Conservation (phyloP, 495 filamentous ascomycete species). For the Aspergillus olivimuriae region DNA sequence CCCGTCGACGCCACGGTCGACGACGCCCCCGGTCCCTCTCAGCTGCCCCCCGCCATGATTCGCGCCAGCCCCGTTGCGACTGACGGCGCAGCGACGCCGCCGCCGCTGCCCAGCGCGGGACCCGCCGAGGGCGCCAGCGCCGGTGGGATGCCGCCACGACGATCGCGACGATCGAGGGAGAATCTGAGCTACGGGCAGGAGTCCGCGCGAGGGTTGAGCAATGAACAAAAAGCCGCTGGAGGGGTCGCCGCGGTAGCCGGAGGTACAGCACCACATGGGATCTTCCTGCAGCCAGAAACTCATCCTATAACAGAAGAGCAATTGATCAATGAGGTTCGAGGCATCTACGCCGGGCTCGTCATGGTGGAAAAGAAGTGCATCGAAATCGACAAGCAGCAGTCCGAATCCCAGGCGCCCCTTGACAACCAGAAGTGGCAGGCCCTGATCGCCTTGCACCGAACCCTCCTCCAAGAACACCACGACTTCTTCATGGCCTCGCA, state of each 20-base stretch:
- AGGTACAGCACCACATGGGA: constrained; percentile 38
- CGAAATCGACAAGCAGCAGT: constrained; percentile 59
- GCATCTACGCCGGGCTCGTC: constrained; percentile 68
- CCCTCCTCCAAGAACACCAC: constrained; percentile 70
- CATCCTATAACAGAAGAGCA: constrained; percentile 70
- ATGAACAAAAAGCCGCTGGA: constrained; percentile 10
- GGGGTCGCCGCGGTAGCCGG: constrained; percentile 7
- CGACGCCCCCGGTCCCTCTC: constrained; percentile 3
- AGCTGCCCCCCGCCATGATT: constrained; percentile 1
- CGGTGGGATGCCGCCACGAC: background rate
- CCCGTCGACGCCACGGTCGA: constrained; percentile 6
- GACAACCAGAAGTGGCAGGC: constrained; percentile 65
- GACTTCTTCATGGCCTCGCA: constrained; percentile 77
- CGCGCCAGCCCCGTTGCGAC: constrained; percentile 9
- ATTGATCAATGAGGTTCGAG: constrained; percentile 59
- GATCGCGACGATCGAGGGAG: constrained; percentile 8
- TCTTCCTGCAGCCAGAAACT: constrained; percentile 53
- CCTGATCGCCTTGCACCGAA: constrained; percentile 64
- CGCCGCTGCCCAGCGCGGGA: no score
- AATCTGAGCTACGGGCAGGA: constrained; percentile 13
- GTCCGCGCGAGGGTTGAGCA: constrained; percentile 11
- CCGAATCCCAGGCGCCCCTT: constrained; percentile 35
- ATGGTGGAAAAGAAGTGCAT: constrained; percentile 79
- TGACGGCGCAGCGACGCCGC: constrained; percentile 1
- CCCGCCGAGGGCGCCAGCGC: constrained; percentile 7